Base-by-base conservation (phyloP, 2,329 filamentous ascomycete species). In the Teratosphaeria viscida region DNA sequence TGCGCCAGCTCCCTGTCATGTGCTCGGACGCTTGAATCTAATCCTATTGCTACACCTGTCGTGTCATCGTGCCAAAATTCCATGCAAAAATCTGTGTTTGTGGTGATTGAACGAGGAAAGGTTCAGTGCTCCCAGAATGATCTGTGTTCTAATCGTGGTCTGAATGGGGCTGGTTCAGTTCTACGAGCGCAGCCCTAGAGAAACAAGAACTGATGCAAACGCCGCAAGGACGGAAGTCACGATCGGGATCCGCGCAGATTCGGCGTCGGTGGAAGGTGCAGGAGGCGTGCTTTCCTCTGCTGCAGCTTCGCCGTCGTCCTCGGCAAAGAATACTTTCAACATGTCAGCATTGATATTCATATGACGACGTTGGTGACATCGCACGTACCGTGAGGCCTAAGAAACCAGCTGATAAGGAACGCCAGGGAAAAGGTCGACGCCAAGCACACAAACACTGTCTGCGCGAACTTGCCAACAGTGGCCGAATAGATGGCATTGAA, bases 401-500 rank as follows among this genome's bases (percentile, higher is more conserved):
- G 78, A 58, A 91, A 82, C 72, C 86, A 87, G 68, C 85, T 88
- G 58, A 84, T 79, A 2, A 85, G 57, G 34, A 92, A 80, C 0
- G 85, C 85, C 8, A 85, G 27, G 1, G 76, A 81, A 71, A 95
- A 95, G 0, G 89, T 78, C 7, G 75, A 74, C 0, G 82, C 77
- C 53, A 97, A 74, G 56, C 88, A 83, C 8, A 95, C 83, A 72
- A 96, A 96, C 0, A 95, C 86, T 0, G 90, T 85, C 73, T 94
- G 90, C 0, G 90, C 85, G 65, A 88, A 92, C 1, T 76, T 84
- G 23, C 81, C 84, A 1, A 96, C 89, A 0, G 94, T 97, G 2
- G 81, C 78, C 14, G 87, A 88, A 71, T 95, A 99, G 10, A 97
- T 83, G 5, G 89, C 82, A 68, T 94, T 95, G 74, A 96, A 95